Evolutionary conservation across 1,284 basidiomycete genomes (phyloP).

Genomic region (Grifola frondosa): DNA sequence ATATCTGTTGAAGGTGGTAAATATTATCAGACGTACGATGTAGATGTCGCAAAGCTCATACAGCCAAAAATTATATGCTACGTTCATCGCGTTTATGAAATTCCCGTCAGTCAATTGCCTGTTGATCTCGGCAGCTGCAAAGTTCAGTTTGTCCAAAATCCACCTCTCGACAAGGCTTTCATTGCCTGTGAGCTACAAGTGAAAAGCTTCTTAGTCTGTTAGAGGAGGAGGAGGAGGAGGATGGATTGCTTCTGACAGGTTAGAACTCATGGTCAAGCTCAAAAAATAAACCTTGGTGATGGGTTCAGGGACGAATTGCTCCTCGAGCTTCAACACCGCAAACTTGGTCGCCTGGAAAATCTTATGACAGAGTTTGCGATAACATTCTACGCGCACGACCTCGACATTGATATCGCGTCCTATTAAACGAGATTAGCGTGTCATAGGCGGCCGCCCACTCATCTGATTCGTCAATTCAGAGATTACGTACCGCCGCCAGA

Average conservation of each 20-base stretch:
- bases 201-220: background rate
- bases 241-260: no score
- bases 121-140: constrained; percentile 79
- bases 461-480: background rate
- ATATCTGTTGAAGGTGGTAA: background rate
- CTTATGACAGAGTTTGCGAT: constrained; percentile 99
- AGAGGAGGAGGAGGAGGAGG: no score
- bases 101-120: constrained; percentile 77
- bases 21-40: constrained; percentile 55
- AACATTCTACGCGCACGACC: constrained; percentile 96
- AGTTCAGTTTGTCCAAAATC: constrained; percentile 94
- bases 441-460: background rate
- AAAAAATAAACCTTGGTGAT: constrained; percentile 55
- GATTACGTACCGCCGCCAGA: constrained; percentile 70
- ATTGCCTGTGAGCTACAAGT: constrained; percentile 73
- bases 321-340: constrained; percentile 92
- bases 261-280: background rate
- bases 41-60: constrained; percentile 99
- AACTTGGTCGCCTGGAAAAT: constrained; percentile 99
- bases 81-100: constrained; percentile 89
- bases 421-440: constrained; percentile 26
- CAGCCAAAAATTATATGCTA: constrained; percentile 94
- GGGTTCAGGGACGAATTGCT: constrained; percentile 74
- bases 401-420: constrained; percentile 96
- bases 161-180: constrained; percentile 94